Evolutionary conservation across 2,329 filamentous ascomycete genomes (phyloP), one percentile per base, ranked within the genome.

Genomic region (Microsporum audouinii): DNA sequence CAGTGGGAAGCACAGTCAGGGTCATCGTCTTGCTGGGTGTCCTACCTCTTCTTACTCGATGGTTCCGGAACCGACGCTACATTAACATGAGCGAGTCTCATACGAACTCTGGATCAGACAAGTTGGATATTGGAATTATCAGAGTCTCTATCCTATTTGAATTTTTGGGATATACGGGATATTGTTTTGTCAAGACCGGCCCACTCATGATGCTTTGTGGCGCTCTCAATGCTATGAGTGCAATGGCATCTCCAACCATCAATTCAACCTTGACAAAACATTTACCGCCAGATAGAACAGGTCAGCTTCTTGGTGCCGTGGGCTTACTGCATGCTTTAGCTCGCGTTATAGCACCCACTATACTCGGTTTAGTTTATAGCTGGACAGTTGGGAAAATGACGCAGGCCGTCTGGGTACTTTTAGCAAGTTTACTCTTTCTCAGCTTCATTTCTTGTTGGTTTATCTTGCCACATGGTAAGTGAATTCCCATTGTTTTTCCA

Each of bases 211-310:
- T 89, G 2, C 64, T 84, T 0, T 87, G 85, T 17, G 92, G 89
- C 56, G 78, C 89, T 51, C 68, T 91, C 17, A 87, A 89, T 1
- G 82, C 89, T 0, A 76, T 95, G 43, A 92, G 92, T 29, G 91
- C 91, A 0, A 85, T 97, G 53, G 91, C 88, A 0, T 87, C 87
- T 39, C 91, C 94, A 0, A 94, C 89, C 0, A 79, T 95, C 57
- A 90, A 95, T 69, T 87, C 88, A 1, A 83, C 88, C 0, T 77
- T 96, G 58, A 96, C 91, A 23, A 97, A 96, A 71, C 94, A 97
- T 72, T 87, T 97, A 0, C 89, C 91, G 0, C 80, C 85, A 0
- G 88, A 94, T 65, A 83, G 83, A 55, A 87, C 94, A 0, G 94
- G 94, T 0, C 86, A 94, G 71, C 78, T 97, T n/a, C 81, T 99